A percentile compares a stretch with the other conserved stretches of the same genome.
Conservation (phyloP, 352 stramenopile genomes). For the Globisporangium splendens region DNA sequence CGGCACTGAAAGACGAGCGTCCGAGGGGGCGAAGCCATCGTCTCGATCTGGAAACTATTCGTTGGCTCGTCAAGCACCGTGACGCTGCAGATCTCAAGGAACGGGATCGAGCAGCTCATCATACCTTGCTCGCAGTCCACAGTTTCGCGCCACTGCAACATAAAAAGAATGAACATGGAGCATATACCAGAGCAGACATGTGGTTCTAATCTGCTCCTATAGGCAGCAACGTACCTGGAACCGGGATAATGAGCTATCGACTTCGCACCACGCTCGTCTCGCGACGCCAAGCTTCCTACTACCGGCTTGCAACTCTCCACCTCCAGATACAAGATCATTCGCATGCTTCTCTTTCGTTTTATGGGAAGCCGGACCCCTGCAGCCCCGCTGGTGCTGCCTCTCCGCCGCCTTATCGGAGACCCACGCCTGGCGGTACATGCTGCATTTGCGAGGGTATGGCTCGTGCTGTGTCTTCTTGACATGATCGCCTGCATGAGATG, state of each 20-base stretch:
- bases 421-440: slow-evolving; percentile 27
- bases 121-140: slow-evolving; percentile 12
- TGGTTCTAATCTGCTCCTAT: no score
- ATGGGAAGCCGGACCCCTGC: not conserved
- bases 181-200: not conserved
- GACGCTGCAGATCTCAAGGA: slow-evolving; percentile 32
- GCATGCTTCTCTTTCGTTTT: not conserved
- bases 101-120: slow-evolving; percentile 17
- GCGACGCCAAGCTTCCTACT: slow-evolving; percentile 24
- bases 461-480: not conserved
- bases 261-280: slow-evolving; percentile 52
- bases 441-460: slow-evolving; percentile 32
- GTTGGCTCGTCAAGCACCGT: slow-evolving; percentile 13
- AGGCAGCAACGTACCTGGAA: slow-evolving; percentile 21
- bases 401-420: slow-evolving; percentile 30
- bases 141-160: slow-evolving; percentile 36
- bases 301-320: not conserved
- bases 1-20: slow-evolving; percentile 50
- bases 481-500: not conserved
- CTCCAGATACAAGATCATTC: not conserved
- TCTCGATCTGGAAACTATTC: slow-evolving; percentile 40
- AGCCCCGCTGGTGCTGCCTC: slow-evolving; percentile 19
- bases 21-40: slow-evolving; percentile 15
- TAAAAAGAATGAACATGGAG: not conserved
- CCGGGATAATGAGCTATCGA: slow-evolving; percentile 34